A percentile compares a stretch with the other conserved stretches of the same genome.
phyloP scores from a whole-genome alignment of 768 basidiomycete species.

The Termitomyces sp. region DNA sequence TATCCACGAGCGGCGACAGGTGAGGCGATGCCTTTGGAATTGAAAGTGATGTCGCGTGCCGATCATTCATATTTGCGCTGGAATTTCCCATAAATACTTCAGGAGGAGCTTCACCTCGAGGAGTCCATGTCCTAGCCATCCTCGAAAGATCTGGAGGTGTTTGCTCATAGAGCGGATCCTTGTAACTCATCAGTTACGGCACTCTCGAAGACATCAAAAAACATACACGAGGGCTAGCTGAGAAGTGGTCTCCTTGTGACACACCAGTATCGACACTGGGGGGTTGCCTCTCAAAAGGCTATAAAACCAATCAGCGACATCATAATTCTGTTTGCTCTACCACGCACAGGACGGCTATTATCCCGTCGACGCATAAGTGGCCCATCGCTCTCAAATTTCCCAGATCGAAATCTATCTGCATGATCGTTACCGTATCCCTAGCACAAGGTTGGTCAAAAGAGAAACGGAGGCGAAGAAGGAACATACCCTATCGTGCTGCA shows the following conservation, averaged over 20 bases:
- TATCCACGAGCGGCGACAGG: conserved; percentile 16
- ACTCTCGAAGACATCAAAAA: neutral
- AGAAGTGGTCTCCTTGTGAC: conserved; percentile 1
- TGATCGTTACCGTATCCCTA: conserved; percentile 9
- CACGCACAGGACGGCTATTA: conserved; percentile 14
- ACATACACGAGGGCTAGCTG: conserved; percentile 7
- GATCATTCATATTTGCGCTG: conserved; percentile 9
- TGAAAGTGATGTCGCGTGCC: conserved; percentile 21
- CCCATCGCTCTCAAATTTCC: conserved; percentile 7
- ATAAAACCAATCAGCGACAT: neutral
- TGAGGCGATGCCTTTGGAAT: conserved; percentile 23
- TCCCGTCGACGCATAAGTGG: conserved; percentile 8
- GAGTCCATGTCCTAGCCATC: conserved; percentile 17
- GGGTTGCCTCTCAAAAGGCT: conserved; percentile 11
- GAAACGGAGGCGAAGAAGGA: too few species aligned
- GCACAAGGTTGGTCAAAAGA: neutral
- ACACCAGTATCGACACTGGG: conserved; percentile 3
- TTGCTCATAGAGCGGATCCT: conserved; percentile 7
- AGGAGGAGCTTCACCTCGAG: conserved; percentile 17
- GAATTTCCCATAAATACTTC: conserved; percentile 5
- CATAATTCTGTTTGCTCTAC: neutral
- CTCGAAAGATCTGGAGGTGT: conserved; percentile 1
- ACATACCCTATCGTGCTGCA: conserved; percentile 22
- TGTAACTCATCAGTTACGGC: neutral
- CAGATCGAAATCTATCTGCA: conserved; percentile 13